Percentiles rank a stretch among this genome's conserved stretches.
These are phyloP conservation scores for Naumovozyma castellii DNA, from an alignment of 805 yeast species.

Conservation along the genomic window DNA sequence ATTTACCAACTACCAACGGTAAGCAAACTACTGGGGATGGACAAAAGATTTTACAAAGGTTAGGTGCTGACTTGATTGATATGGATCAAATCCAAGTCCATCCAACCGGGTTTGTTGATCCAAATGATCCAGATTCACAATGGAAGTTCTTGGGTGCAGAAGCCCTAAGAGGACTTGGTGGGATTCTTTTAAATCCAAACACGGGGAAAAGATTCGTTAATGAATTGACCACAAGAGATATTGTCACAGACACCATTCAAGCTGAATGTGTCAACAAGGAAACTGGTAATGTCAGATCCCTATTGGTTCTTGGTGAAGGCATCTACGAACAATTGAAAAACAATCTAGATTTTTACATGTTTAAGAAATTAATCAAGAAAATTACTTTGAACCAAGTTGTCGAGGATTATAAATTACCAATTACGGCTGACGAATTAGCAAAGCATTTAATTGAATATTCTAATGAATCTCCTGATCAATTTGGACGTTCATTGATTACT, in stretches of 20 bases:
- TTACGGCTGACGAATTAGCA: slow-evolving; percentile 17
- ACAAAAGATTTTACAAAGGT: slow-evolving; percentile 37
- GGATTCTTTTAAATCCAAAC: slow-evolving; percentile 38
- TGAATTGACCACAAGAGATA: slow-evolving; percentile 46
- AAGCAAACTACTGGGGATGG: slow-evolving; percentile 52
- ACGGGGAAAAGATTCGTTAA: slow-evolving; percentile 44
- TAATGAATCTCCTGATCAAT: slow-evolving; percentile 24
- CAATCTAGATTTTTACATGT: slow-evolving; percentile 45
- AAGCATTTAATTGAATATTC: slow-evolving; percentile 18
- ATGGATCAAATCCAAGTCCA: slow-evolving; percentile 55
- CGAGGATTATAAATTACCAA: slow-evolving; percentile 16
- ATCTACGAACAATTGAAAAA: slow-evolving; percentile 38
- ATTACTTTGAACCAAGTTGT: slow-evolving; percentile 26
- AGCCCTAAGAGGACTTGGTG: slow-evolving; percentile 51
- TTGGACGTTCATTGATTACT: slow-evolving; percentile 30
- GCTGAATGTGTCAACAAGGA: slow-evolving; percentile 22
- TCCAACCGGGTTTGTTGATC: slow-evolving; percentile 52
- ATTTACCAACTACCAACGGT: slow-evolving; percentile 49
- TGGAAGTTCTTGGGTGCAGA: slow-evolving; percentile 55
- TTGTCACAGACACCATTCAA: slow-evolving; percentile 38
- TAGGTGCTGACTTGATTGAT: slow-evolving; percentile 43
- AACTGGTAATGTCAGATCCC: slow-evolving; percentile 19
- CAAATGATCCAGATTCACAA: slow-evolving; percentile 31
- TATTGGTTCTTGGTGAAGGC: slow-evolving; percentile 34
- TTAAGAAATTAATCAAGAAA: slow-evolving; percentile 30